Evolutionary conservation across 2,329 filamentous ascomycete genomes (phyloP).

Genomic region (Ramularia endophylla): DNA sequence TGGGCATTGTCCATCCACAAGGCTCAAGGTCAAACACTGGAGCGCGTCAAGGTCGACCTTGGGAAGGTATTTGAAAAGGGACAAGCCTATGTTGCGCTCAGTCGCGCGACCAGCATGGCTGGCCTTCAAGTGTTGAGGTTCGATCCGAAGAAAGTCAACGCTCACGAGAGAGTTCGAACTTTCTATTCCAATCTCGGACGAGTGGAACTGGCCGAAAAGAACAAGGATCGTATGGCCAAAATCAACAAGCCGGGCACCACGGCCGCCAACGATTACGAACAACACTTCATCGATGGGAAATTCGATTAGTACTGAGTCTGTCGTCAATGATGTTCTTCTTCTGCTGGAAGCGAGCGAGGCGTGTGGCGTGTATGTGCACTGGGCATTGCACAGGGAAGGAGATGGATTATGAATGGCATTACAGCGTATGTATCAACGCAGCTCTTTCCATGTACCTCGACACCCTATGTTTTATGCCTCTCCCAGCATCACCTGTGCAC

Average conservation of each 20-base stretch:
- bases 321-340: background rate
- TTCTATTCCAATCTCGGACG: constrained; percentile 82
- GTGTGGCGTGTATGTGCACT: background rate
- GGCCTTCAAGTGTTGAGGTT: constrained; percentile 87
- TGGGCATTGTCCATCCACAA: constrained; percentile 99
- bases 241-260: constrained; percentile 21
- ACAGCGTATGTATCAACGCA: constrained; percentile 3
- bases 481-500: constrained; percentile 2
- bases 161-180: constrained; percentile 74
- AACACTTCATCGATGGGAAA: constrained; percentile 22
- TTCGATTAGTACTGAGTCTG: constrained; percentile 2
- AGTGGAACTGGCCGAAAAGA: constrained; percentile 48
- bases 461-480: background rate
- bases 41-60: constrained; percentile 90
- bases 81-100: constrained; percentile 94
- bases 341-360: background rate
- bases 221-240: constrained; percentile 29
- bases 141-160: constrained; percentile 86
- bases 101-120: constrained; percentile 79
- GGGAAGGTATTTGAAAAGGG: constrained; percentile 93
- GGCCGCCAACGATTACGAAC: constrained; percentile 28
- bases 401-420: background rate
- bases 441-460: constrained; percentile 1
- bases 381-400: too few species aligned
- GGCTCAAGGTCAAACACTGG: constrained; percentile 89